Conservation (phyloP, 306 rosid genomes). For the Spatholobus suberectus region DNA sequence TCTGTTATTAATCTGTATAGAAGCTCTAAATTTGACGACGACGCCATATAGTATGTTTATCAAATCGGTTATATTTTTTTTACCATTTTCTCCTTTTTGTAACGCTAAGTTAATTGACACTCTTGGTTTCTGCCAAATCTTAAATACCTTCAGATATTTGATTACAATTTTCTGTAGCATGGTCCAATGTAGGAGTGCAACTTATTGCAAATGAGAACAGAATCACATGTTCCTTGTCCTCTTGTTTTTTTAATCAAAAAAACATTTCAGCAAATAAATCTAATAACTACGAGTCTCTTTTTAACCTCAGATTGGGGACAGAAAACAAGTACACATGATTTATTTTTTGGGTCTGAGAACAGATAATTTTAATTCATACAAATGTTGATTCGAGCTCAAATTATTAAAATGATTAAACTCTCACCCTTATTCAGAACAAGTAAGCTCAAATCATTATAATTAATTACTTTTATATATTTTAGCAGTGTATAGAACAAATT, state of each 20-base stretch:
- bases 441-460: no score
- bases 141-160: neutral
- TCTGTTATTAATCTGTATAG: constrained; percentile 15
- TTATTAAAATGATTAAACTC: neutral
- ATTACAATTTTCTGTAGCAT: neutral
- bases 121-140: constrained; percentile 4
- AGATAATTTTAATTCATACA: neutral
- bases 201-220: neutral
- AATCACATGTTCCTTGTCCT: neutral
- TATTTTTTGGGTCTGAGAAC: neutral
- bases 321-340: neutral
- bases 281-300: neutral
- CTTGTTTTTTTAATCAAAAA: neutral
- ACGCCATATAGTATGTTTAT: neutral
- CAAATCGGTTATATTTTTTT: no score
- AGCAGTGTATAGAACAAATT: no score
- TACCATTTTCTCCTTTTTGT: neutral
- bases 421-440: no score
- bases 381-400: neutral
- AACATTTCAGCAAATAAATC: neutral
- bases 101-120: neutral
- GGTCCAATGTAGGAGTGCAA: neutral
- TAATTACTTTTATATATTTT: no score
- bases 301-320: neutral
- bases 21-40: constrained; percentile 18